These are phyloP conservation scores for Thelonectria blattea DNA, from an alignment of 2,329 filamentous ascomycete species.

Conservation along the genomic window DNA sequence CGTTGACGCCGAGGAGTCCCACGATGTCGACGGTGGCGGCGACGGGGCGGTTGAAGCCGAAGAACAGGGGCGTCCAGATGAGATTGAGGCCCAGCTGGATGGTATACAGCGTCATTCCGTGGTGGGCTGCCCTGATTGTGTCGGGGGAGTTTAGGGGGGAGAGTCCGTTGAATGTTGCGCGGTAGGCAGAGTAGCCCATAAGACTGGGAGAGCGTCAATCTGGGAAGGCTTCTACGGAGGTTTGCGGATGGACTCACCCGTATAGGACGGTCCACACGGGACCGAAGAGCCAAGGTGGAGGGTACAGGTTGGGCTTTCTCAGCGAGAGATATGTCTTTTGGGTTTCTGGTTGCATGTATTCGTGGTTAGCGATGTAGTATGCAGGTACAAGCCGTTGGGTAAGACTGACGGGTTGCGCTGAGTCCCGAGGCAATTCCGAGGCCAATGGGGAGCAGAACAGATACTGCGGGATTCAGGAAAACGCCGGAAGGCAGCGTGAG, in stretches of 20 bases:
- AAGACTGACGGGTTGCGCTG: slow-evolving; percentile 64
- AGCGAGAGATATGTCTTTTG: slow-evolving; percentile 68
- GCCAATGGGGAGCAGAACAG: slow-evolving; percentile 76
- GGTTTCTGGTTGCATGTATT: slow-evolving; percentile 51
- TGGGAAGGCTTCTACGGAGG: background rate
- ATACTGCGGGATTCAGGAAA: slow-evolving; percentile 74
- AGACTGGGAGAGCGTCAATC: slow-evolving; percentile 44
- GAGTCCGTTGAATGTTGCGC: slow-evolving; percentile 70
- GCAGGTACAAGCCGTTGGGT: background rate
- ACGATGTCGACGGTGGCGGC: slow-evolving; percentile 79
- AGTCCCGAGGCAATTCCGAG: slow-evolving; percentile 78
- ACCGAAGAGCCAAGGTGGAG: slow-evolving; percentile 67
- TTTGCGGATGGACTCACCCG: slow-evolving; percentile 46
- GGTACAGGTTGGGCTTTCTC: slow-evolving; percentile 70
- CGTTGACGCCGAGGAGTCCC: slow-evolving; percentile 72
- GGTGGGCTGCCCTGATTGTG: slow-evolving; percentile 64
- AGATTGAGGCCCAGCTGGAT: slow-evolving; percentile 86
- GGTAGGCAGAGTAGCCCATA: slow-evolving; percentile 91
- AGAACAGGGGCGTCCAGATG: slow-evolving; percentile 93
- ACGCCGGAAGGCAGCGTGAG: slow-evolving; percentile 75
- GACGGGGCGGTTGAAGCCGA: slow-evolving; percentile 74
- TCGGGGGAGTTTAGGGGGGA: slow-evolving; percentile 59
- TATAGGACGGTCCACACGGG: slow-evolving; percentile 73
- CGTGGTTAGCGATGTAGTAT: background rate
- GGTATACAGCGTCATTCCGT: slow-evolving; percentile 81